Percentiles rank a stretch among this genome's conserved stretches.
These are phyloP conservation scores for Penicillium sp. DNA, from an alignment of 2,329 filamentous ascomycete genomes.

Conservation along the genomic window DNA sequence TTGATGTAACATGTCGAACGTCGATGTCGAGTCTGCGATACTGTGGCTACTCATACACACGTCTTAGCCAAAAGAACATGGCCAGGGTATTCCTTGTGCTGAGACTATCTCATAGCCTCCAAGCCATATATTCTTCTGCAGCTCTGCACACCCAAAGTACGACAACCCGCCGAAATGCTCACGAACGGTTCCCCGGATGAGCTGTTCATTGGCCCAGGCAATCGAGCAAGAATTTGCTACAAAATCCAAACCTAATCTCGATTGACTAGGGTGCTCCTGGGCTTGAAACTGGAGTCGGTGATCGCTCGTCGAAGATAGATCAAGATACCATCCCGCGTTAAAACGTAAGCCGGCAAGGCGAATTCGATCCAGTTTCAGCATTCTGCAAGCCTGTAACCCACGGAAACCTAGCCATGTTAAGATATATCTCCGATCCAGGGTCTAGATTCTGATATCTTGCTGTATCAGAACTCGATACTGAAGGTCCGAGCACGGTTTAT, in stretches of 20 bases:
- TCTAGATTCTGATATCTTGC: not conserved
- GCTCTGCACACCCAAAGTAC: not conserved
- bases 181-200: not conserved
- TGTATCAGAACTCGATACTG: not conserved
- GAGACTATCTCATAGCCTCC: not conserved
- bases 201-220: not conserved
- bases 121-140: not conserved
- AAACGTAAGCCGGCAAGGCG: too few relatives aligned
- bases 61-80: not conserved
- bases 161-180: not conserved
- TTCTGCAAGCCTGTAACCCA: conserved; percentile 1
- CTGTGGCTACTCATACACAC: not conserved
- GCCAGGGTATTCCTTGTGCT: not conserved
- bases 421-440: conserved; percentile 23
- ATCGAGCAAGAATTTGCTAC: not conserved
- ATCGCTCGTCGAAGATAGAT: not conserved
- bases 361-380: not conserved
- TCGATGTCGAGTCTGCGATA: not conserved
- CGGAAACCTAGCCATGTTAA: conserved; percentile 15
- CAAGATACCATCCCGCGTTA: not conserved
- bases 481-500: not conserved
- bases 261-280: not conserved
- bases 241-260: not conserved
- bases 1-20: not conserved
- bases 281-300: not conserved